Evolutionary conservation across 805 yeast genomes (phyloP).

Genomic region (Jamesozyma gamospora): DNA sequence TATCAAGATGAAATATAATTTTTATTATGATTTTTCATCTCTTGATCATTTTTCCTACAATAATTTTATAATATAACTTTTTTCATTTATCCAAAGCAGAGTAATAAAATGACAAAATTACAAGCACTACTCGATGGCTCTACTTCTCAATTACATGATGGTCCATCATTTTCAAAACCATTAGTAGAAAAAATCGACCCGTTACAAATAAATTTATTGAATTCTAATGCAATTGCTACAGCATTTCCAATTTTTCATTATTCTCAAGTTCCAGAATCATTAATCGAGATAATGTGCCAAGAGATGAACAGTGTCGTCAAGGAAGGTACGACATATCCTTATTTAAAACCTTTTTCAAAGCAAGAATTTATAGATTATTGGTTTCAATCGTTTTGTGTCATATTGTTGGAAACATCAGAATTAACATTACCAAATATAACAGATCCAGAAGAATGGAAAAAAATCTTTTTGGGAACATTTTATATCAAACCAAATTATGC

Average conservation of each 20-base stretch:
- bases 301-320: conserved; percentile 59
- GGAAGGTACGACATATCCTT: conserved; percentile 71
- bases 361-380: conserved; percentile 55
- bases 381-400: conserved; percentile 56
- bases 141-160: conserved; percentile 20
- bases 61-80: too few species aligned
- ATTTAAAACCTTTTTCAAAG: conserved; percentile 31
- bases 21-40: too few species aligned
- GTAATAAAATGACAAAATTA: conserved; percentile 1
- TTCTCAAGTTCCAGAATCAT: conserved; percentile 39
- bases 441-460: conserved; percentile 35
- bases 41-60: too few species aligned
- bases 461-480: conserved; percentile 56
- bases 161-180: conserved; percentile 29
- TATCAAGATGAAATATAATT: too few species aligned
- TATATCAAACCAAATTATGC: conserved; percentile 79
- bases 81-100: too few species aligned
- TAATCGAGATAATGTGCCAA: conserved; percentile 38
- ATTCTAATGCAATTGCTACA: conserved; percentile 41
- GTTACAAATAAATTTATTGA: conserved; percentile 33
- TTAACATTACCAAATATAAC: conserved; percentile 5
- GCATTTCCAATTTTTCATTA: conserved; percentile 48
- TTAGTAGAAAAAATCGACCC: conserved; percentile 30
- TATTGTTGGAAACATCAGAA: conserved; percentile 42
- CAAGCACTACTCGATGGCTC: conserved; percentile 1